These are phyloP conservation scores for Melampsora americana DNA, from an alignment of 1,284 basidiomycete genomes.

Conservation along the genomic window DNA sequence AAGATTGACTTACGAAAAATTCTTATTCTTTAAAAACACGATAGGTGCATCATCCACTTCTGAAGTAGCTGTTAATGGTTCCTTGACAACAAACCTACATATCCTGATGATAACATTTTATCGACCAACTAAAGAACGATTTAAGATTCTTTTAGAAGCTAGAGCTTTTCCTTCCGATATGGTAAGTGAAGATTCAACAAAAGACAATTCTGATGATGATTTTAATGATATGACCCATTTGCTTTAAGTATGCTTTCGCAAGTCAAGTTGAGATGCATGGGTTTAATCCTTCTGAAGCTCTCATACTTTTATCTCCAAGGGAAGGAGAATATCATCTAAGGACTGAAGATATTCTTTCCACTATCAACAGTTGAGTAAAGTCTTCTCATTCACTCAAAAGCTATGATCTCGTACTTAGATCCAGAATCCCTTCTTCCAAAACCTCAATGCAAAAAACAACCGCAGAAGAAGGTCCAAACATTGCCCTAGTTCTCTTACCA, in stretches of 20 bases:
- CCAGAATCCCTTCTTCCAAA: neutral
- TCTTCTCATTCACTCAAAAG: slow-evolving; percentile 1
- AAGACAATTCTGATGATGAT: neutral
- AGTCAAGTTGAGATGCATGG: slow-evolving; percentile 80
- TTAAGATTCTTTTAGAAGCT: slow-evolving; percentile 92
- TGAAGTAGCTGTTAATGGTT: slow-evolving; percentile 91
- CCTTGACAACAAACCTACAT: slow-evolving; percentile 90
- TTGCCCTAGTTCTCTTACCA: slow-evolving; percentile 83
- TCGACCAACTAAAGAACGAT: slow-evolving; percentile 73
- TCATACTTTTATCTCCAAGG: slow-evolving; percentile 76
- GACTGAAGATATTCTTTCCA: slow-evolving; percentile 79
- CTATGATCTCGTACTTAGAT: neutral
- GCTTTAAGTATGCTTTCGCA: slow-evolving; percentile 79
- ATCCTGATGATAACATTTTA: slow-evolving; percentile 92
- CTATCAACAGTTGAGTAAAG: slow-evolving; percentile 61
- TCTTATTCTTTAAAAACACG: too few species aligned
- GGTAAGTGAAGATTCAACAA: slow-evolving; percentile 59
- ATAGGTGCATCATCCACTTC: slow-evolving; percentile 70
- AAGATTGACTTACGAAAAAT: too few species aligned
- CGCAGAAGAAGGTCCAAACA: slow-evolving; percentile 56
- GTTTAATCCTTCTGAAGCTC: slow-evolving; percentile 68
- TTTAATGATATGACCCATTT: slow-evolving; percentile 23
- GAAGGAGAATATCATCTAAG: slow-evolving; percentile 80
- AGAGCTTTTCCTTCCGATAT: slow-evolving; percentile 95
- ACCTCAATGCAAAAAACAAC: neutral